Base-by-base conservation (phyloP, 805 yeast species). In the Nakazawaea pomicola region DNA sequence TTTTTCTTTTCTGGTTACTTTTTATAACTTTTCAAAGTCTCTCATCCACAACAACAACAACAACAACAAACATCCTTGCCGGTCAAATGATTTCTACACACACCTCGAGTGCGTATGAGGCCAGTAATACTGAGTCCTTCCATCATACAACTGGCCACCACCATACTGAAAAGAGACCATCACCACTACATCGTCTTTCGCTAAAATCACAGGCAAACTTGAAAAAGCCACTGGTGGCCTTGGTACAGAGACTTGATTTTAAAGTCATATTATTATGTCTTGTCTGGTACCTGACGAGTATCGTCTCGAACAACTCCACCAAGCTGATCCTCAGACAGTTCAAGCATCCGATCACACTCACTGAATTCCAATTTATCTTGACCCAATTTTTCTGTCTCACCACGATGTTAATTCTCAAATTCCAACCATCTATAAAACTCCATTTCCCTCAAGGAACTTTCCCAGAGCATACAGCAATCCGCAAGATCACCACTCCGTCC, bases 301-400 rank as follows among this genome's bases (percentile, higher is more conserved):
- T 95, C 8, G 61, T 90, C 7, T 83, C 95, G 2, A 83, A 82
- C 49, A 88, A 87, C 54, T 69, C 91, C 27, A 80, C 95, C 27
- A 91, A 91, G 58, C 66, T 80, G 35, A 87, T 91, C 36, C 65
- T 91, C 45, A 74, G 68, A 48, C 65, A 67, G 36, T 89, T 82
- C 60, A 73, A 74, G 33, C 85, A 79, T 57, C 96, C 99, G 1
- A 78, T 89, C n/a, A 82, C 95, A 1, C 72, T 93, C 43, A 88
- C 97, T 1, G 89, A 90, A 68, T 64, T 83, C 40, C 98, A 93
- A 64, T 91, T 91, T 55, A 53, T 83, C 23, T 67, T 87, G 51
- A 89, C 89, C 50, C 81, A 80, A 4, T 29, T 65, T 9, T 67
- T 84, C 45, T 83, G 93, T 48, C 47, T 78, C 18, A 18, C 59